Evolutionary conservation across 257 asterid species (phyloP).

Genomic region (Hygrophila difformis): DNA sequence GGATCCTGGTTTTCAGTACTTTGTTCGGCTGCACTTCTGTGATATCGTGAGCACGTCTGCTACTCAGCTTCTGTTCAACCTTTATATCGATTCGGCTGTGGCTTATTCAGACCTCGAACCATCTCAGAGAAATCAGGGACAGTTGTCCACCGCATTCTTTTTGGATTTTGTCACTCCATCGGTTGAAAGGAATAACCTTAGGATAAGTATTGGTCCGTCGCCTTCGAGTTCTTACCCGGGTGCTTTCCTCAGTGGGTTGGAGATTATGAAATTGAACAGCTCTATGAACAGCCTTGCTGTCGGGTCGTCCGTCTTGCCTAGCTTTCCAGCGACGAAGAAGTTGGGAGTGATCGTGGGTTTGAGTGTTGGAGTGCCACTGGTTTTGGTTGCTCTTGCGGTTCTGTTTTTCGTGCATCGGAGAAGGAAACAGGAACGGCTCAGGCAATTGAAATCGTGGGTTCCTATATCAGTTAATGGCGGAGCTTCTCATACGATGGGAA

Average conservation of each 20-base stretch:
- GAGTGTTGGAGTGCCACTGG: slow-evolving; percentile 34
- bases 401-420: slow-evolving; percentile 35
- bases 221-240: slow-evolving; percentile 29
- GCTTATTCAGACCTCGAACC: slow-evolving; percentile 42
- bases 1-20: slow-evolving; percentile 58
- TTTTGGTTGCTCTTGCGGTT: slow-evolving; percentile 28
- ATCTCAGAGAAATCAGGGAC: slow-evolving; percentile 15
- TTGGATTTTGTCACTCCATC: slow-evolving; percentile 48
- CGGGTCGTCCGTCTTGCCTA: slow-evolving; percentile 23
- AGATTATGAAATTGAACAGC: slow-evolving; percentile 69
- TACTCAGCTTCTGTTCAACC: slow-evolving; percentile 38
- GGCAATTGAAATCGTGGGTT: slow-evolving; percentile 62
- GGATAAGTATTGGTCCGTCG: slow-evolving; percentile 62
- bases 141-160: slow-evolving; percentile 46
- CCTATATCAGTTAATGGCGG: slow-evolving; percentile 70
- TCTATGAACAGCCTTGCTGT: slow-evolving; percentile 60
- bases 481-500: slow-evolving; percentile 72
- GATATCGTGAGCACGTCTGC: slow-evolving; percentile 54
- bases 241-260: slow-evolving; percentile 75
- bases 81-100: slow-evolving; percentile 36
- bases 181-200: slow-evolving; percentile 20
- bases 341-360: slow-evolving; percentile 61
- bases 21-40: slow-evolving; percentile 72
- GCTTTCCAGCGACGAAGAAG: slow-evolving; percentile 35
- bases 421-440: slow-evolving; percentile 44